Base-by-base conservation (phyloP, 73 alveolate genomes). In the Blepharisma japonicum region DNA sequence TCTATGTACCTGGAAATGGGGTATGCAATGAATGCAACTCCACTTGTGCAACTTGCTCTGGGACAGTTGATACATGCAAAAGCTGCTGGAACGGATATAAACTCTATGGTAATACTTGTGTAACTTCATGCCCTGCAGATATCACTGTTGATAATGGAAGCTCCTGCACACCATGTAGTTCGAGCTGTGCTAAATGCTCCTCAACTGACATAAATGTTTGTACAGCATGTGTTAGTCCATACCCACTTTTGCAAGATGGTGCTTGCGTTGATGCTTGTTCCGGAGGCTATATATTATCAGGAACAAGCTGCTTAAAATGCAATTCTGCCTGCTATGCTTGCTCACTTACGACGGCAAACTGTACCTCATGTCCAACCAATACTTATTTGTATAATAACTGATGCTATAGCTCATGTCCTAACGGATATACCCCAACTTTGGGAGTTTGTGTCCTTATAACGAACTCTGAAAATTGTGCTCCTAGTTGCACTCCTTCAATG, bases 21-120 rank as follows among this genome's bases (percentile, higher is more conserved):
- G 42, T 61, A 1, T 61, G 74, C 5, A 8, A 20, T 61, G 74
- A 0, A 0, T 61, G 74, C 47, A 61, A n/a, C 14, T n/a, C 74
- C 46, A n/a, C 48, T 20, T 61, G 74, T 61, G 47, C 39, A 9
- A 61, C 74, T 61, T 61, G 74, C 5, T 20, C 74, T 14, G 47
- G 50, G 23, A 61, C 74, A 5, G 74, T 61, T 14, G 23, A n/a
- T 9, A 61, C 74, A 61, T 61, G 74, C 47, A 9, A 8, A 9
- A 20, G 47, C 39, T 61, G 74, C 47, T 8, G 11, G 2, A 18
- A 4, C 38, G 46, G 46, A 18, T 61, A 61, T 5, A 14, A 25
- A 2, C 46, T 61, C 0, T 61, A 61, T 61, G 38, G 38, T 1
- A 61, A n/a, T 20, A 61, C 49, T 9, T 61, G 74, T 61, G 74